These are phyloP conservation scores for Sporothrix euskadiensis DNA, from an alignment of 2,329 filamentous ascomycete species.

Conservation along the genomic window DNA sequence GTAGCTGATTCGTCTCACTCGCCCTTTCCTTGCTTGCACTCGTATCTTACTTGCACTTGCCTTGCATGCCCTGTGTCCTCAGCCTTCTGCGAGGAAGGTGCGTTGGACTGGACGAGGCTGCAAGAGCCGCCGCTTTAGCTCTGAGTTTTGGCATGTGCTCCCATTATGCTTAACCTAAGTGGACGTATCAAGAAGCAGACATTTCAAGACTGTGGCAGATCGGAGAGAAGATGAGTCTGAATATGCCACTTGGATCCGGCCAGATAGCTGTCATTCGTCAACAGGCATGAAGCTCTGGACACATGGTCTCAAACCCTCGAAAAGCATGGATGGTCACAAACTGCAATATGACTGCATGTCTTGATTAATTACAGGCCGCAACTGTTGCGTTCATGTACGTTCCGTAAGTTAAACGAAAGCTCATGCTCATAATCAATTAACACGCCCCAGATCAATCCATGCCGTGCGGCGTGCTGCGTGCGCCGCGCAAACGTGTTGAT, in stretches of 20 bases:
- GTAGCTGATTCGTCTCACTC: neutral
- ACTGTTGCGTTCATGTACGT: neutral
- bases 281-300: conserved; percentile 3
- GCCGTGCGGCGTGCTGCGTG: neutral
- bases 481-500: neutral
- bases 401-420: neutral
- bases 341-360: neutral
- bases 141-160: neutral
- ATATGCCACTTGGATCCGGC: neutral
- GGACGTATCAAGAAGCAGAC: neutral
- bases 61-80: neutral
- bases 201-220: neutral
- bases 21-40: neutral
- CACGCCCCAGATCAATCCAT: neutral
- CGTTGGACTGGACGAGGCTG: conserved; percentile 1
- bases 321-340: neutral
- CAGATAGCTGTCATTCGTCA: neutral
- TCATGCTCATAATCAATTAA: neutral
- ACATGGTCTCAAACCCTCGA: neutral
- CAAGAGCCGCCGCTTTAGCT: neutral
- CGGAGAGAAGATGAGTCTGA: neutral
- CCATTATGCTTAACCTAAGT: neutral
- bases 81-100: conserved; percentile 5
- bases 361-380: conserved; percentile 3
- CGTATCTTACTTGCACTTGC: neutral